Percentiles rank a stretch among this genome's conserved stretches.
phyloP scores from a whole-genome alignment of 2,329 filamentous ascomycete species.

The Penicillium sp. region DNA sequence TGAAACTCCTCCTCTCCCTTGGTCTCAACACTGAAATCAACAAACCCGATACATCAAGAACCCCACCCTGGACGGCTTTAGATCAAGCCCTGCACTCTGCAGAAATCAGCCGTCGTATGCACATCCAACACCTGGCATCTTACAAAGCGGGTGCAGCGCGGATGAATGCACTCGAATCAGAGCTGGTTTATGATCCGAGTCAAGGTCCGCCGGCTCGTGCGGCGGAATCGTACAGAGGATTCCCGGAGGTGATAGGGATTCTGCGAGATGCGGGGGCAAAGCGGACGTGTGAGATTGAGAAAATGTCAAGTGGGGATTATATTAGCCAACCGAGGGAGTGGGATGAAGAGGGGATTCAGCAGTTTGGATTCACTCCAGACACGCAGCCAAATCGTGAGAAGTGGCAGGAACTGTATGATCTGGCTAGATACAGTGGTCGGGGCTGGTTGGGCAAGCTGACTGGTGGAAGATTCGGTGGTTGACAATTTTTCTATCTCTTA shows the following conservation, averaged over 20 bases:
- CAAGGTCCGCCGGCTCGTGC: slow-evolving; percentile 25
- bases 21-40: slow-evolving; percentile 25
- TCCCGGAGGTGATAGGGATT: slow-evolving; percentile 23
- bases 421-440: slow-evolving; percentile 16
- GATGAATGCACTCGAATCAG: slow-evolving; percentile 19
- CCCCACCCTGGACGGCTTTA: slow-evolving; percentile 21
- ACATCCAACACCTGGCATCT: slow-evolving; percentile 24
- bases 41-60: slow-evolving; percentile 11
- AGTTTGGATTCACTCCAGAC: slow-evolving; percentile 22
- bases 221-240: slow-evolving; percentile 23
- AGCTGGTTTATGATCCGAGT: slow-evolving; percentile 22
- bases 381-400: slow-evolving; percentile 26
- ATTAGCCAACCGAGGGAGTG: slow-evolving; percentile 24
- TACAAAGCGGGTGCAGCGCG: slow-evolving; percentile 23
- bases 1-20: slow-evolving; percentile 26
- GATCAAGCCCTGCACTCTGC: slow-evolving; percentile 28
- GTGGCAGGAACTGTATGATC: slow-evolving; percentile 27
- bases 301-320: slow-evolving; percentile 11
- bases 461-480: slow-evolving; percentile 4
- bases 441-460: slow-evolving; percentile 8
- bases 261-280: slow-evolving; percentile 26
- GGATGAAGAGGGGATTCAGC: slow-evolving; percentile 24
- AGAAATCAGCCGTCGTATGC: slow-evolving; percentile 23
- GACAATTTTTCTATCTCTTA: background rate
- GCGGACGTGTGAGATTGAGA: slow-evolving; percentile 23